These are phyloP conservation scores for Colletotrichum simmondsii DNA, from an alignment of 2,329 filamentous ascomycete species.

Conservation along the genomic window DNA sequence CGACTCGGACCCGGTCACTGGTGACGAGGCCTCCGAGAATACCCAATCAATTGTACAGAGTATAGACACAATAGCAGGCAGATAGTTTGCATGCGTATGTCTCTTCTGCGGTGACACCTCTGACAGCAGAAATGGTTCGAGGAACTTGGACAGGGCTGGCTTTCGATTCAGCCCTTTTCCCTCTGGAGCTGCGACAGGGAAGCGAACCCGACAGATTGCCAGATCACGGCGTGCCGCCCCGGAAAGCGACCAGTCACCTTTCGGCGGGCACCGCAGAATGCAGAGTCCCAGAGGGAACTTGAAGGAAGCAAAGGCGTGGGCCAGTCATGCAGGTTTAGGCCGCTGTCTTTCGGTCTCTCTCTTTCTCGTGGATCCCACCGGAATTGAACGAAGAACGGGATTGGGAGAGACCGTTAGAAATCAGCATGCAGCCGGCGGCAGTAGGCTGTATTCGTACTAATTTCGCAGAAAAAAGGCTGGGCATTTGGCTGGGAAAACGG, in stretches of 20 bases:
- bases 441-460: background rate
- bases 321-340: background rate
- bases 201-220: background rate
- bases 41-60: background rate
- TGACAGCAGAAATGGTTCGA: background rate
- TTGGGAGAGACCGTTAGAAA: background rate
- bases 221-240: background rate
- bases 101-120: background rate
- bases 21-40: background rate
- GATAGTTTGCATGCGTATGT: background rate
- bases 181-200: background rate
- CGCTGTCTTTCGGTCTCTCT: background rate
- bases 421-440: background rate
- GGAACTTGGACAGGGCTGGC: background rate
- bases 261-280: background rate
- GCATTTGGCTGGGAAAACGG: background rate
- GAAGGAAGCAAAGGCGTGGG: background rate
- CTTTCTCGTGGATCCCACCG: background rate
- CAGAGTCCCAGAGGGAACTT: too few species aligned
- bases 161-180: background rate
- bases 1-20: background rate
- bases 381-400: background rate
- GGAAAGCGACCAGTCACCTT: constrained; percentile 1
- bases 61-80: background rate
- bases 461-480: background rate